These are phyloP conservation scores for Paramarasmius palmivorus DNA, from an alignment of 1,284 basidiomycete species.

Conservation along the genomic window DNA sequence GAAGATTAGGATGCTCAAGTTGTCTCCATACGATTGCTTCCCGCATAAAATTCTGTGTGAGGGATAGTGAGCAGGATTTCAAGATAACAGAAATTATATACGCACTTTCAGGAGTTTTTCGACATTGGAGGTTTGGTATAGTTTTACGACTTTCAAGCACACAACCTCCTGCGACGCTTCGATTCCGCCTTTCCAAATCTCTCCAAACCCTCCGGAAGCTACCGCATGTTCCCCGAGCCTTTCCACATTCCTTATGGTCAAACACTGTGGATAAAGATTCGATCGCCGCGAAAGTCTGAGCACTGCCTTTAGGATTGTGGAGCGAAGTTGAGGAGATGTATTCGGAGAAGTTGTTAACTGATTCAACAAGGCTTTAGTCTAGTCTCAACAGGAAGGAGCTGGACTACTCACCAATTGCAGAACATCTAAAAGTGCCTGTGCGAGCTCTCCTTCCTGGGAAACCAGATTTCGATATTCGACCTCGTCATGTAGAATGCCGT, in stretches of 20 bases:
- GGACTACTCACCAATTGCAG: no score
- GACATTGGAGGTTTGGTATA: no score
- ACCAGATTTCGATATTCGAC: no score
- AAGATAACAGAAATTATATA: not conserved
- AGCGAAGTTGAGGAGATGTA: no score
- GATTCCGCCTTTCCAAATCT: constrained; percentile 7
- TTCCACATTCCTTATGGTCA: constrained; percentile 3
- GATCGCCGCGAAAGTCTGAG: constrained; percentile 2
- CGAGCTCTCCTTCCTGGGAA: no score
- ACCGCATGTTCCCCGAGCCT: constrained; percentile 4
- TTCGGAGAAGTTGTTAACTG: no score
- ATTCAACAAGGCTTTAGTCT: no score
- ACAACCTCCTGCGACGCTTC: not conserved
- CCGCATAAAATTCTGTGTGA: constrained; percentile 28
- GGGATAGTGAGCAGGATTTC: not conserved
- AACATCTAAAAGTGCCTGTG: no score
- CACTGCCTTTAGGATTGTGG: constrained; percentile 1
- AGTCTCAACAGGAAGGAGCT: no score
- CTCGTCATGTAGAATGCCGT: no score
- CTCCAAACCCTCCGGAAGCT: constrained; percentile 5
- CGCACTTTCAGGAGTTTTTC: not conserved
- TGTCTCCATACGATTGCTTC: no score
- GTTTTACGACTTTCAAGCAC: constrained; percentile 9
- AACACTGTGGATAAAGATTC: not conserved
- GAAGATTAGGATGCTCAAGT: no score